Evolutionary conservation across 108 stramenopile genomes (phyloP).

Genomic region (Fragilariopsis cylindrus): DNA sequence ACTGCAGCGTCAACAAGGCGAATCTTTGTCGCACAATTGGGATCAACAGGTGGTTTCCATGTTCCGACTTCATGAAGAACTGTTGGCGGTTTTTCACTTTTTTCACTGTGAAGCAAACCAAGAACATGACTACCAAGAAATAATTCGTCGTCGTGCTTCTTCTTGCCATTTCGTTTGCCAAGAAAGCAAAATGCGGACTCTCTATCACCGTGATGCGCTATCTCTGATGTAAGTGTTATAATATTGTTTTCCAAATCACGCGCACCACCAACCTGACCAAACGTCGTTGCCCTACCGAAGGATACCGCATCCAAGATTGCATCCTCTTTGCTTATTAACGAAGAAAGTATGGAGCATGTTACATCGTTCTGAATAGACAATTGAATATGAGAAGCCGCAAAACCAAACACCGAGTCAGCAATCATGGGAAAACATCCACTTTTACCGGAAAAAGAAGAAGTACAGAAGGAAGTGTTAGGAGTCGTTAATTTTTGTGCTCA

Average conservation of each 20-base stretch:
- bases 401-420: conserved; percentile 77
- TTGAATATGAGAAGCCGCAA: conserved; percentile 74
- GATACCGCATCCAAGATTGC: conserved; percentile 65
- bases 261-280: conserved; percentile 66
- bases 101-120: conserved; percentile 41
- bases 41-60: conserved; percentile 73
- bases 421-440: conserved; percentile 78
- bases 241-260: conserved; percentile 61
- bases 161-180: not conserved
- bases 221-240: conserved; percentile 50
- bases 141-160: not conserved
- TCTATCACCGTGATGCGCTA: conserved; percentile 62
- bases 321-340: conserved; percentile 69
- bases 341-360: conserved; percentile 67
- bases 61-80: conserved; percentile 84
- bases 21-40: conserved; percentile 67
- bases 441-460: not conserved
- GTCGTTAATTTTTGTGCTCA: not conserved
- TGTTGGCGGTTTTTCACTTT: conserved; percentile 50
- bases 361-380: conserved; percentile 55
- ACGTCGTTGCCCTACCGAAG: conserved; percentile 48
- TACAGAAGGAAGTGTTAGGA: not conserved
- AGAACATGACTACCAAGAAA: conserved; percentile 60
- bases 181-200: conserved; percentile 67
- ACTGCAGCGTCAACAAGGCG: conserved; percentile 82